phyloP scores from a whole-genome alignment of 129 eudicot species.

The Oenanthe sinensis region DNA sequence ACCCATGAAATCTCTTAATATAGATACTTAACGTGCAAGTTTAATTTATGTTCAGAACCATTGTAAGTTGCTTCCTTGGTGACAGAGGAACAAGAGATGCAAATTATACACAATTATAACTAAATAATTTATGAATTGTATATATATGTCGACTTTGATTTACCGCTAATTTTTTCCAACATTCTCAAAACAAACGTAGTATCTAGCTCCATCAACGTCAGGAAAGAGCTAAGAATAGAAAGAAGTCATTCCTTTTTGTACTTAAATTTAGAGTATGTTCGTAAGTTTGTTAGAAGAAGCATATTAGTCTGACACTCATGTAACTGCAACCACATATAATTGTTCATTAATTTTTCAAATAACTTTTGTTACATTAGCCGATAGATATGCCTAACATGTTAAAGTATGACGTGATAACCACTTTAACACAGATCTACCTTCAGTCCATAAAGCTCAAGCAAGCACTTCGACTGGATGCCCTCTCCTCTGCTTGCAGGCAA shows the following conservation, averaged over 20 bases:
- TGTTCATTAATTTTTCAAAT: neutral
- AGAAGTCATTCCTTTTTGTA: neutral
- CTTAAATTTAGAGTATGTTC: neutral
- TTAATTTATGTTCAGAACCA: neutral
- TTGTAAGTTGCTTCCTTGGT: neutral
- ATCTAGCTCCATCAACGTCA: neutral
- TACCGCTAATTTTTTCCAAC: neutral
- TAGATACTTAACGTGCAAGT: slow-evolving; percentile 3
- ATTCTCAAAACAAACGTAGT: neutral
- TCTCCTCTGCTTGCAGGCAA: slow-evolving; percentile 97
- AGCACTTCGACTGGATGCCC: slow-evolving; percentile 89
- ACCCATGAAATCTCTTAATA: neutral
- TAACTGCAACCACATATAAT: neutral
- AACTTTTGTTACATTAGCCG: neutral
- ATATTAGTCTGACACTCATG: neutral
- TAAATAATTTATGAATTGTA: neutral
- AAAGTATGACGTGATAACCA: neutral
- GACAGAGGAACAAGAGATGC: neutral
- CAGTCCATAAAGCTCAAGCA: slow-evolving; percentile 95
- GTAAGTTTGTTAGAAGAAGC: neutral
- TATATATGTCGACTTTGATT: neutral
- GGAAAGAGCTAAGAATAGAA: neutral
- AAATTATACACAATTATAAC: neutral
- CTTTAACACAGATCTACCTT: slow-evolving; percentile 47
- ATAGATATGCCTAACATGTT: slow-evolving; percentile 6